Evolutionary conservation across 2,329 filamentous ascomycete genomes (phyloP).

Genomic region (Calonectria henricotiae): DNA sequence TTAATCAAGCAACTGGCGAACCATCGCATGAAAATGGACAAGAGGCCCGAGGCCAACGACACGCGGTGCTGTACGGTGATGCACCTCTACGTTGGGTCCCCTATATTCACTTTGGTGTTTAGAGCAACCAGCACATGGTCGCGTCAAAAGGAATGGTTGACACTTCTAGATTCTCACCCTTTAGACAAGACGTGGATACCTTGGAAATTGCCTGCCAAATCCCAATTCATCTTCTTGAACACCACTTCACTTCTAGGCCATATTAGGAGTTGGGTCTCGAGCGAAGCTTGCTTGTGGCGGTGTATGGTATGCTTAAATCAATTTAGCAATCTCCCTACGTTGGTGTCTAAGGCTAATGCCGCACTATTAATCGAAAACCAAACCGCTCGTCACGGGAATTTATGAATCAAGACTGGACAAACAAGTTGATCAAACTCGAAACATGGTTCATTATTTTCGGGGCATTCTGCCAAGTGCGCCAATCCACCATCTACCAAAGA

Average conservation of each 20-base stretch:
- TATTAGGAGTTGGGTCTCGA: neutral
- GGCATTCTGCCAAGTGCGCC: conserved; percentile 28
- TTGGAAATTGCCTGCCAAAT: neutral
- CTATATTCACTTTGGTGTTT: too few relatives aligned
- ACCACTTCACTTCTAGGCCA: neutral
- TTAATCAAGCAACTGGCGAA: too few relatives aligned
- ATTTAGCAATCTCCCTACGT: neutral
- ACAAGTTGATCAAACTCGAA: conserved; percentile 4
- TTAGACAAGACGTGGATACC: too few relatives aligned
- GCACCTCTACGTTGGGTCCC: too few relatives aligned
- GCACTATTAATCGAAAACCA: neutral
- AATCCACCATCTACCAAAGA: neutral
- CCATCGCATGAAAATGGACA: too few relatives aligned
- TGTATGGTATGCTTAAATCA: neutral
- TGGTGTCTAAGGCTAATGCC: neutral
- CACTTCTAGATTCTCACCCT: too few relatives aligned
- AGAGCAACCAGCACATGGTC: too few relatives aligned
- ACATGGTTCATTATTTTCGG: conserved; percentile 29
- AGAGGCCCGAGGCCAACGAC: too few relatives aligned
- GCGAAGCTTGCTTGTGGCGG: neutral
- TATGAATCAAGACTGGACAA: neutral
- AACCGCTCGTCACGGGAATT: neutral
- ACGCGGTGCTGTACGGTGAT: too few relatives aligned
- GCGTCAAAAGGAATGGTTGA: too few relatives aligned
- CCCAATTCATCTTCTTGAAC: neutral